These are phyloP conservation scores for Phaeophleospora eucalypticola DNA, from an alignment of 2,329 filamentous ascomycete genomes.

Conservation along the genomic window DNA sequence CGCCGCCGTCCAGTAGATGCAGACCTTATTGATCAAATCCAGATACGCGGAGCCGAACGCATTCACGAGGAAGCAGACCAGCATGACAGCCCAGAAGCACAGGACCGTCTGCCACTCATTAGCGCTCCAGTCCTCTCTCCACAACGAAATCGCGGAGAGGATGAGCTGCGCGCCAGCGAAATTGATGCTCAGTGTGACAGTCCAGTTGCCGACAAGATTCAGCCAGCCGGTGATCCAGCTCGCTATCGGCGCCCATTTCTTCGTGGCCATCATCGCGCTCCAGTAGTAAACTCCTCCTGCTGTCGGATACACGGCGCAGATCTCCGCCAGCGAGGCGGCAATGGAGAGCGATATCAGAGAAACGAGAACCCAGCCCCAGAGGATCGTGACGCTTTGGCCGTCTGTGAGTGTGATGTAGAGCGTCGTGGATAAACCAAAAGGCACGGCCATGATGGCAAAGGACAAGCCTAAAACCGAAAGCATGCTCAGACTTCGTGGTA, in stretches of 20 bases:
- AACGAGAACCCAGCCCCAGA: conserved; percentile 67
- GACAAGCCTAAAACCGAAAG: conserved; percentile 65
- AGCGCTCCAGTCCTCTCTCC: conserved; percentile 64
- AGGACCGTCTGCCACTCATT: conserved; percentile 67
- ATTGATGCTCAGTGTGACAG: conserved; percentile 60
- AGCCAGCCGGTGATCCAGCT: conserved; percentile 69
- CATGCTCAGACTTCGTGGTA: conserved; percentile 65
- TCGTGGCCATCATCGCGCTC: conserved; percentile 62
- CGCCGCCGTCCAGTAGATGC: conserved; percentile 66
- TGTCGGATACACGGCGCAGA: conserved; percentile 65
- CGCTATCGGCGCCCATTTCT: conserved; percentile 62
- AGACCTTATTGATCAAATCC: conserved; percentile 67
- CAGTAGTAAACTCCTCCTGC: conserved; percentile 67
- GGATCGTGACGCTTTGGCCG: conserved; percentile 63
- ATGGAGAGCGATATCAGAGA: conserved; percentile 61
- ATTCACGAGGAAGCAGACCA: conserved; percentile 61
- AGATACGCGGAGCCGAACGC: conserved; percentile 60
- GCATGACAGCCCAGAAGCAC: conserved; percentile 68
- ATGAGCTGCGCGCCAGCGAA: conserved; percentile 69
- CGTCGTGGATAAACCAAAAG: conserved; percentile 64
- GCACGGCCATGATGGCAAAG: conserved; percentile 72
- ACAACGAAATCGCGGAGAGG: conserved; percentile 63
- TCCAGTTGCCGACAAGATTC: conserved; percentile 71
- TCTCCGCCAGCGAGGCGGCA: conserved; percentile 64
- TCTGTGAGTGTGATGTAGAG: conserved; percentile 65